A percentile compares a stretch with the other conserved stretches of the same genome.
Evolutionary conservation across 495 filamentous ascomycete species (phyloP).

Genomic region (Penicillium nucicola): DNA sequence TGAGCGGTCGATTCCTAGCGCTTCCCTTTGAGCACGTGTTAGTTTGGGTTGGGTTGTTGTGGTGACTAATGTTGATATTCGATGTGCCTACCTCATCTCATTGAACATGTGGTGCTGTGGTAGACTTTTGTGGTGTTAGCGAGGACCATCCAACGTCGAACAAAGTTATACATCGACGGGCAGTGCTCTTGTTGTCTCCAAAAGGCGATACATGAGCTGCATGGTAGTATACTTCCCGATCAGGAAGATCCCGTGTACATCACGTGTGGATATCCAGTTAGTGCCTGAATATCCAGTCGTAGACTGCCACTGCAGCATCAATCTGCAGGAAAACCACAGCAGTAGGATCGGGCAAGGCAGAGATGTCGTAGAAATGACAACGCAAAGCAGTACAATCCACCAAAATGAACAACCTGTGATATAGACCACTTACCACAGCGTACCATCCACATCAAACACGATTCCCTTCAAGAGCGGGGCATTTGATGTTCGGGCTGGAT

Average conservation of each 20-base stretch:
- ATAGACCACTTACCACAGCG: conserved; percentile 68
- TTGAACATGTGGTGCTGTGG: conserved; percentile 95
- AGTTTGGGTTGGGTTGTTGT: not conserved
- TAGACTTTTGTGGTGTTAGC: conserved; percentile 47
- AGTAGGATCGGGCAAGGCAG: not conserved
- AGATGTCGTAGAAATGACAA: not conserved
- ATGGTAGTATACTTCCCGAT: not conserved
- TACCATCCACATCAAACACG: conserved; percentile 95
- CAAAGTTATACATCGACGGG: too few relatives aligned
- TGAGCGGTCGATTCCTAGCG: conserved; percentile 62
- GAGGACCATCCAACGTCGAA: not conserved
- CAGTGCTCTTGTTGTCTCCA: too few relatives aligned
- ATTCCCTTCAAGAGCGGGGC: conserved; percentile 70
- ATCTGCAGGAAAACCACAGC: not conserved
- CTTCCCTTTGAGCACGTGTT: conserved; percentile 34
- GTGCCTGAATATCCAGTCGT: not conserved
- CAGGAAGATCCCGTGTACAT: not conserved
- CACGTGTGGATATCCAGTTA: not conserved
- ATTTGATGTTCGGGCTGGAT: conserved; percentile 28
- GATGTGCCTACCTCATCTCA: conserved; percentile 64
- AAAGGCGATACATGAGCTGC: not conserved
- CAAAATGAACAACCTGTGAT: not conserved
- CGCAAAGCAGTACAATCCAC: not conserved
- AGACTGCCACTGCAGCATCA: not conserved
- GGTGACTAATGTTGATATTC: too few relatives aligned